These are phyloP conservation scores for Colletotrichum eremochloae DNA, from an alignment of 2,329 filamentous ascomycete species.

Conservation along the genomic window DNA sequence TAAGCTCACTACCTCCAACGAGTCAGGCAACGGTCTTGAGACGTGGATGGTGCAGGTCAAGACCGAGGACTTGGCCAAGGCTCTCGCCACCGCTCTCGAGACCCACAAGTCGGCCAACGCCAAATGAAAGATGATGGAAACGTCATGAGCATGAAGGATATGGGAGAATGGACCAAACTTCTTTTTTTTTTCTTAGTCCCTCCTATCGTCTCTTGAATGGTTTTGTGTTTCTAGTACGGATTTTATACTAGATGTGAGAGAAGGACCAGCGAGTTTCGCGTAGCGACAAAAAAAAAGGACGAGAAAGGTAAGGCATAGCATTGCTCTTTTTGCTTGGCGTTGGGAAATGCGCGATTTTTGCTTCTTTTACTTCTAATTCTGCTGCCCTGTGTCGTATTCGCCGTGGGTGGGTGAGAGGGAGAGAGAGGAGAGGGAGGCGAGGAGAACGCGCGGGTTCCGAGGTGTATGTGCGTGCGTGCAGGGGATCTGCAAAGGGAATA, in stretches of 20 bases:
- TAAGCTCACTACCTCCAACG: conserved; percentile 69
- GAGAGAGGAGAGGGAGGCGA: background rate
- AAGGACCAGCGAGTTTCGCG: conserved; percentile 13
- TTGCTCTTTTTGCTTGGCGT: conserved; percentile 38
- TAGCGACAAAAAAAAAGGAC: conserved; percentile 7
- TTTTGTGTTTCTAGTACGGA: conserved; percentile 18
- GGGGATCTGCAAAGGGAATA: background rate
- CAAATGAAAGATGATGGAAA: conserved; percentile 50
- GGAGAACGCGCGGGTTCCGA: background rate
- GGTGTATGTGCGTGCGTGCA: background rate
- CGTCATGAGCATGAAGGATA: conserved; percentile 18
- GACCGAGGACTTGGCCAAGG: conserved; percentile 67
- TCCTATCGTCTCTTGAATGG: background rate
- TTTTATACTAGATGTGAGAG: conserved; percentile 38
- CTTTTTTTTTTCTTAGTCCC: background rate
- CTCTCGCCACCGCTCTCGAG: conserved; percentile 36
- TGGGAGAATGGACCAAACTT: conserved; percentile 28
- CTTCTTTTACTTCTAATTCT: conserved; percentile 4
- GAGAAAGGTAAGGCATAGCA: conserved; percentile 41
- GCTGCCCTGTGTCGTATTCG: background rate
- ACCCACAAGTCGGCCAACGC: conserved; percentile 68
- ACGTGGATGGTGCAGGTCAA: conserved; percentile 81
- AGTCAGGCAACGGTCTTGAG: conserved; percentile 71
- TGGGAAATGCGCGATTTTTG: conserved; percentile 8
- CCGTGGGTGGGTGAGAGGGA: background rate